Evolutionary conservation across 148 eudicot genomes (phyloP).

Genomic region (Rhododendron williamsianum): DNA sequence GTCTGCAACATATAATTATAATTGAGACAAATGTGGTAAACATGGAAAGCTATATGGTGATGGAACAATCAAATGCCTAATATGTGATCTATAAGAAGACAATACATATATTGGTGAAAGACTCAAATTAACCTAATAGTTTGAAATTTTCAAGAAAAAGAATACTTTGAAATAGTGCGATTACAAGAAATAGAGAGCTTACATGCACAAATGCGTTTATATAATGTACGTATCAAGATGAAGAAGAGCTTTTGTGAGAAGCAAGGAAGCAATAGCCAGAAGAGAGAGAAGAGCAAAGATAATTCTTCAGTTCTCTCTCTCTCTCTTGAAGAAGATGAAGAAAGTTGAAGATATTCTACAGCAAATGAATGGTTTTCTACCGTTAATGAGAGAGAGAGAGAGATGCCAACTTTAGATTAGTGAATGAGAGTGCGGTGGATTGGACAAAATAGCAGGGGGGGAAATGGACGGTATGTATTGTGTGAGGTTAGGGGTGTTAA

Average conservation of each 20-base stretch:
- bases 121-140: neutral
- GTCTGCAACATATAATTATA: neutral
- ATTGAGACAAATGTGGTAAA: neutral
- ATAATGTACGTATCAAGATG: neutral
- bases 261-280: neutral
- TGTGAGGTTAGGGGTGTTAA: neutral
- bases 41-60: neutral
- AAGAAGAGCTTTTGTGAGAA: neutral
- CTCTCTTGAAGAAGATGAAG: neutral
- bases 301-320: neutral
- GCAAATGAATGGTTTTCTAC: neutral
- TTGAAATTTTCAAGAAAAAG: no score
- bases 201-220: neutral
- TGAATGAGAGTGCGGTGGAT: neutral
- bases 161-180: neutral
- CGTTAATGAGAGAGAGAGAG: neutral
- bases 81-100: neutral
- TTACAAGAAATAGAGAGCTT: neutral
- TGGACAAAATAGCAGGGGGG: neutral
- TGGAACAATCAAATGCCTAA: neutral
- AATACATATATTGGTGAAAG: neutral
- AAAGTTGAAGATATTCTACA: neutral
- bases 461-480: neutral
- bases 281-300: neutral
- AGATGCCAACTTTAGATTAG: neutral